These are phyloP conservation scores for Nymphaea thermarum DNA, from an alignment of 164 flowering plant species.

Conservation along the genomic window DNA sequence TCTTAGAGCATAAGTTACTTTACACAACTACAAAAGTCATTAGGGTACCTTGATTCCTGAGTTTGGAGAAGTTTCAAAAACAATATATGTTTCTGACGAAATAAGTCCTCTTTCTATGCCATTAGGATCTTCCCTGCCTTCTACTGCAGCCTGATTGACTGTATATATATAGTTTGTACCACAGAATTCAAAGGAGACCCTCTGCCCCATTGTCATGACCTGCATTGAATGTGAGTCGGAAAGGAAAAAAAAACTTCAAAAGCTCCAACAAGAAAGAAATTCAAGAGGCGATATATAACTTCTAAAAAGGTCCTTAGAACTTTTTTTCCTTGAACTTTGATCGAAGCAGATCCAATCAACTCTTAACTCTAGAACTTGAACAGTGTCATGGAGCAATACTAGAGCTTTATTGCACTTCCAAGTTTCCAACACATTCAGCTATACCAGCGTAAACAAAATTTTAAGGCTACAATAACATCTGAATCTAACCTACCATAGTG, in stretches of 20 bases:
- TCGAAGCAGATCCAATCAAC: too few species aligned
- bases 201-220: slow-evolving; percentile 93
- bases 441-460: too few species aligned
- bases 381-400: too few species aligned
- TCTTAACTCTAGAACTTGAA: too few species aligned
- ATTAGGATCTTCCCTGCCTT: slow-evolving; percentile 47
- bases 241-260: background rate
- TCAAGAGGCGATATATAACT: too few species aligned
- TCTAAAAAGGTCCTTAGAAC: too few species aligned
- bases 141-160: slow-evolving; percentile 61
- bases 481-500: too few species aligned
- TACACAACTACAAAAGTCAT: background rate
- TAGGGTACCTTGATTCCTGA: slow-evolving; percentile 76
- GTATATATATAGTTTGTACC: slow-evolving; percentile 73
- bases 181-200: slow-evolving; percentile 74
- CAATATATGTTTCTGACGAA: slow-evolving; percentile 59
- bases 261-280: too few species aligned
- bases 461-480: too few species aligned
- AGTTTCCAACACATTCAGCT: too few species aligned
- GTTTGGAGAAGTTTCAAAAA: slow-evolving; percentile 70
- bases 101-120: slow-evolving; percentile 68
- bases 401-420: too few species aligned
- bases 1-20: background rate
- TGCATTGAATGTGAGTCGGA: slow-evolving; percentile 12
- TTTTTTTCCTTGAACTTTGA: too few species aligned